phyloP scores from a whole-genome alignment of 2,329 filamentous ascomycete species.

The Phyllosticta paracitricarpa region DNA sequence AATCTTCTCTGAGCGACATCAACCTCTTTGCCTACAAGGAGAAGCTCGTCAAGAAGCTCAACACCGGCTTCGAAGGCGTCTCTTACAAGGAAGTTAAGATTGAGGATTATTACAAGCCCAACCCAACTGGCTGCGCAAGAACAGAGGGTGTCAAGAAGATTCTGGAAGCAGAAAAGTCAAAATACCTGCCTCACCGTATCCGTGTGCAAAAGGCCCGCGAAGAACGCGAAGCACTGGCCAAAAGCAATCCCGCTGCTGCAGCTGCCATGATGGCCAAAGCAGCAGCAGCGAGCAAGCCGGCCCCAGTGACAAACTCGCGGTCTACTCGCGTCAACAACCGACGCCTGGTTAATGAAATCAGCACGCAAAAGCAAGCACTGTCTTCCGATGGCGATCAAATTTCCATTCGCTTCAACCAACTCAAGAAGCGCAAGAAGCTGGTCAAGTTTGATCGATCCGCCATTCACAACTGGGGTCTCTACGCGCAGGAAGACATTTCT shows the following conservation, averaged over 20 bases:
- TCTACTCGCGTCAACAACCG: constrained; percentile 94
- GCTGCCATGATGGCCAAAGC: constrained; percentile 62
- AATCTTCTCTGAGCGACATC: constrained; percentile 46
- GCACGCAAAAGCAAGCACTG: constrained; percentile 75
- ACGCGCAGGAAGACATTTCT: constrained; percentile 93
- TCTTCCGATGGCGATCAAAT: constrained; percentile 66
- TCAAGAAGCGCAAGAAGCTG: constrained; percentile 98
- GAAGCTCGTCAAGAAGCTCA: constrained; percentile 61
- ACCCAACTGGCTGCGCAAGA: constrained; percentile 72
- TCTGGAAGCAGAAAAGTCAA: constrained; percentile 92
- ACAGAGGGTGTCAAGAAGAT: constrained; percentile 95
- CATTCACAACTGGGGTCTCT: constrained; percentile 97
- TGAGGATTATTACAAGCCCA: constrained; percentile 71
- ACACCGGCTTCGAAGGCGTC: constrained; percentile 46
- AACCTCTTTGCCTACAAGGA: constrained; percentile 61
- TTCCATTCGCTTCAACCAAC: constrained; percentile 93
- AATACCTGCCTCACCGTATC: constrained; percentile 94
- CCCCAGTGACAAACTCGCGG: constrained; percentile 81
- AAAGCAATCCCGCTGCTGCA: constrained; percentile 47
- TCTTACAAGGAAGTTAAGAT: constrained; percentile 45
- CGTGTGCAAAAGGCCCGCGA: constrained; percentile 87
- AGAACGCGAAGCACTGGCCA: constrained; percentile 69
- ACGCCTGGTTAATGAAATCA: constrained; percentile 86
- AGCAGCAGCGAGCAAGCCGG: constrained; percentile 60
- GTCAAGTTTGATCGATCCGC: constrained; percentile 96